A percentile compares a stretch with the other conserved stretches of the same genome.
Evolutionary conservation across 2,329 filamentous ascomycete species (phyloP).

Genomic region (Fusarium domesticum): DNA sequence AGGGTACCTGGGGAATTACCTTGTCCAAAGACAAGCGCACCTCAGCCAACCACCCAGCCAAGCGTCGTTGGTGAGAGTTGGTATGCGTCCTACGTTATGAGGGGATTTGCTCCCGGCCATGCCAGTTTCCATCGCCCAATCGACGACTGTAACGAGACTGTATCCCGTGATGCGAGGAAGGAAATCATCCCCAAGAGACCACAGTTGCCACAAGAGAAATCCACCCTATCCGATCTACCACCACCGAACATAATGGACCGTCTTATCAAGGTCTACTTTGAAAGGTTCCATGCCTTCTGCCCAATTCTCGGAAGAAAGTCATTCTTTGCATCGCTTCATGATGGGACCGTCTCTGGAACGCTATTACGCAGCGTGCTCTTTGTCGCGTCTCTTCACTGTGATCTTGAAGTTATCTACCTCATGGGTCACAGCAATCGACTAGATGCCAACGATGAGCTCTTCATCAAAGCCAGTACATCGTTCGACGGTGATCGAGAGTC

Average conservation of each 20-base stretch:
- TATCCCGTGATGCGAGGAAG: neutral
- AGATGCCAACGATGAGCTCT: slow-evolving; percentile 3
- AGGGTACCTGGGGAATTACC: neutral
- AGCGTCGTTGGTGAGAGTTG: neutral
- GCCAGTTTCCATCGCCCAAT: neutral
- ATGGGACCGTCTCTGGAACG: neutral
- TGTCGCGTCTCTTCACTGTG: slow-evolving; percentile 7
- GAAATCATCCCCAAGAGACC: neutral
- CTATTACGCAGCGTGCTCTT: slow-evolving; percentile 1
- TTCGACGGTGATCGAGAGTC: slow-evolving; percentile 1
- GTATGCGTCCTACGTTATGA: slow-evolving; percentile 1
- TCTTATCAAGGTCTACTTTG: slow-evolving; percentile 8
- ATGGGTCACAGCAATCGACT: slow-evolving; percentile 2
- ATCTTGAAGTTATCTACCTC: neutral
- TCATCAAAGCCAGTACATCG: neutral
- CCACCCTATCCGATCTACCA: neutral
- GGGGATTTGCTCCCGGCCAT: neutral
- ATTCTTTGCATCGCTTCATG: neutral
- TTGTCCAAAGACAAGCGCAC: neutral
- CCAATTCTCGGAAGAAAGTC: neutral
- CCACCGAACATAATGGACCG: neutral
- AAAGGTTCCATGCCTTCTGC: neutral
- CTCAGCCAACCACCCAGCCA: neutral
- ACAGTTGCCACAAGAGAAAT: neutral
- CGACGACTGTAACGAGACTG: neutral